Evolutionary conservation across 768 basidiomycete genomes (phyloP), one percentile per base, ranked within the genome.

Genomic region (Wakefieldia striispora): DNA sequence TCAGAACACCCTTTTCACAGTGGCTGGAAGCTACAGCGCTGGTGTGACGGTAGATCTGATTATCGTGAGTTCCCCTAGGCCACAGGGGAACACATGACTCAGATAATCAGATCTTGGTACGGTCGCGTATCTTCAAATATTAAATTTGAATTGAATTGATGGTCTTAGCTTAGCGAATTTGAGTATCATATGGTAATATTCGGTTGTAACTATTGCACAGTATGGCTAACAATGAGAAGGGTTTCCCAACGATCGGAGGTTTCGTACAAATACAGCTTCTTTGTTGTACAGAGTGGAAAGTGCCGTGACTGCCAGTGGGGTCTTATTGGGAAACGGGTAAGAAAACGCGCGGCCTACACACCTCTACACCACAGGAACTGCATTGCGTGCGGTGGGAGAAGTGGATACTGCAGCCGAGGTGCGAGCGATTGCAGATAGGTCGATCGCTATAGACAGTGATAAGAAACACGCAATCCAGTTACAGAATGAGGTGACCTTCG

Each of bases 361-460:
- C 64, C 36, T 61, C 40, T 45, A 65, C 59, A 66, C 52, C 26
- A 53, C 23, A 24, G 41, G 51, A 40, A 46, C 51, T 29, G 29
- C 23, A 36, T 56, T 7, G 14, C 38, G 55, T 17, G 40, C 12
- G 47, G 71, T 67, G 34, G 75, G 84, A 54, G 80, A 85, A 51
- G 68, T 71, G 54, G 80, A 82, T 24, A 83, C 80, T 12, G 84
- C 91, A 51, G 76, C 78, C 9, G 90, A 92, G 48, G 89, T 89
- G 58, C 89, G 83, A 13, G 92, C 92, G 60, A 95, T 94, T 47
- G 84, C 75, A 29, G 79, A 76, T 50, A 95, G 78, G 68, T 93
- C 88, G 37, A 81, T 70, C 42, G 58, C 65, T 65, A 45, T 3
- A 35, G 39, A 33, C 3, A 45, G 26, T 24, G 41, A 17, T 53